Base-by-base conservation (phyloP, 2,329 filamentous ascomycete species). In the Penicillium psychrosexuale region DNA sequence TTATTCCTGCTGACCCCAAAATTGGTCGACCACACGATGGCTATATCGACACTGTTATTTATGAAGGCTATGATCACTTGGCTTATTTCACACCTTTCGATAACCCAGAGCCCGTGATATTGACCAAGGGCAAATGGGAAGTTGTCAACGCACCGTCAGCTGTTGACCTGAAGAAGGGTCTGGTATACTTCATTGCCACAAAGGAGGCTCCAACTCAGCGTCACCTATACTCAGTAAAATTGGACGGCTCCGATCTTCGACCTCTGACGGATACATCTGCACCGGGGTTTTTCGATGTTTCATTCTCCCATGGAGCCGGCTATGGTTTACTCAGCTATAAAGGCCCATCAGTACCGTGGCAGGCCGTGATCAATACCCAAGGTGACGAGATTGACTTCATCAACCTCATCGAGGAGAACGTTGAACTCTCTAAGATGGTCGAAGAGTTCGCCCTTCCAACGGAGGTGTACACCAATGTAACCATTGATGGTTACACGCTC, bases 71-170 rank as follows among this genome's bases (percentile, higher is more conserved):
- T 64, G 90, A 97, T 64, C 94, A 99, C 66, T 78, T 99, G 47
- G 94, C 89, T 0, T 97, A 97, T 75, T 99, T 97, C 69, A 87
- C 88, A 0, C 93, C 94, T 2, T 75, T 97, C 49, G 89, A 97
- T 64, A 92, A 86, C 63, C 79, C 88, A 0, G 78, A 89, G n/a
- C 92, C 94, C 6, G 76, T 90, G 44, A 84, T 96, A 79, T 84
- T 99, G 38, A 99, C 94, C 0, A 86, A 88, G 36, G 94, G 94
- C 5, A 72, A 87, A 31, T 99, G 93, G 92, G 95, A 99, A 72
- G 93, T 99, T 0, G 90, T 91, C 4, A 80, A 88, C 50, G 91
- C 89, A 0, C 91, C 93, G 0, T 90, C 90, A 2, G 88, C 90
- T 0, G 83, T 99, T 24, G 93, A 97, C 69, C 75, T 97, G 37